phyloP scores from a whole-genome alignment of 2,329 filamentous ascomycete species.

The Cyanodermella asteris region DNA sequence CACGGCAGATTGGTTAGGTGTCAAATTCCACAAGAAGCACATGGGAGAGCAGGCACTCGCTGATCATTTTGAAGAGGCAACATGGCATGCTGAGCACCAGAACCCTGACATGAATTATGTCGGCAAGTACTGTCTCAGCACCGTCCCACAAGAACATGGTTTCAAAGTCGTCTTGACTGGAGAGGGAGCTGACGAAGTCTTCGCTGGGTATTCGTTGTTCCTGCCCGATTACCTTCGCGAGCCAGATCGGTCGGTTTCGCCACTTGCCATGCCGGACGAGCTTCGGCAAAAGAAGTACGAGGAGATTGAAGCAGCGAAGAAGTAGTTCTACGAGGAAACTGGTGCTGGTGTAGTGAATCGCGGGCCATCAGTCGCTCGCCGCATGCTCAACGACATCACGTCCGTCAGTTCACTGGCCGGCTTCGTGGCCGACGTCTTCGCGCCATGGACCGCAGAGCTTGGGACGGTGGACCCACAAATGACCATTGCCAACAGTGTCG shows the following conservation, averaged over 20 bases:
- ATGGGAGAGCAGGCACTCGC: constrained; percentile 24
- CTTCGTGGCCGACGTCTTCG: constrained; percentile 16
- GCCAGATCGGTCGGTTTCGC: constrained; percentile 20
- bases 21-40: constrained; percentile 21
- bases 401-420: constrained; percentile 16
- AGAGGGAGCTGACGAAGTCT: constrained; percentile 32
- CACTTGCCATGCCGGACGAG: too few species aligned
- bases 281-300: too few species aligned
- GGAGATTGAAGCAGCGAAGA: too few species aligned
- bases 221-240: constrained; percentile 27
- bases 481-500: constrained; percentile 14
- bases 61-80: constrained; percentile 20
- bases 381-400: constrained; percentile 19
- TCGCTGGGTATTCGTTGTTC: constrained; percentile 29
- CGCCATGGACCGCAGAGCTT: constrained; percentile 13
- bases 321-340: too few species aligned
- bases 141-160: constrained; percentile 22
- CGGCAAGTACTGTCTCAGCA: constrained; percentile 29
- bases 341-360: too few species aligned
- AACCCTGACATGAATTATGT: constrained; percentile 30
- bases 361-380: constrained; percentile 12
- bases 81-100: constrained; percentile 23
- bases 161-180: constrained; percentile 33
- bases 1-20: constrained; percentile 26
- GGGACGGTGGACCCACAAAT: constrained; percentile 13